Conservation (phyloP, 2,329 filamentous ascomycete species). For the Xylariomycetidae sp. region DNA sequence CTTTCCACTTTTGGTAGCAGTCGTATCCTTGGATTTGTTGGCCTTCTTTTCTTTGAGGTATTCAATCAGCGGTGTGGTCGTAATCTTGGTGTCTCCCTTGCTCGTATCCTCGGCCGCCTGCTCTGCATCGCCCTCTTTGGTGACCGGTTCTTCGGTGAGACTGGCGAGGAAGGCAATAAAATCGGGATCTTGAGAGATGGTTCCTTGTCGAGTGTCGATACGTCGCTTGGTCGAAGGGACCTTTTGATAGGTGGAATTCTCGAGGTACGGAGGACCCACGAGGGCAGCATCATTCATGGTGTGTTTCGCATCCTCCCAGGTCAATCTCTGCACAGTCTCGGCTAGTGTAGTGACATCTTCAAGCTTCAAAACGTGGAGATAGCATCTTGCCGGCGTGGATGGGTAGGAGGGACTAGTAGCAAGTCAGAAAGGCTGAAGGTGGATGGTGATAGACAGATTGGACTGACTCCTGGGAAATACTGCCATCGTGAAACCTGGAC, state of each 20-base stretch:
- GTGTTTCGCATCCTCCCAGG: conserved; percentile 79
- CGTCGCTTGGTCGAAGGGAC: conserved; percentile 70
- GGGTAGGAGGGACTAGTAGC: conserved; percentile 70
- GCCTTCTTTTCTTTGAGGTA: conserved; percentile 90
- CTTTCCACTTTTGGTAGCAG: conserved; percentile 51
- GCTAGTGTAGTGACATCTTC: conserved; percentile 64
- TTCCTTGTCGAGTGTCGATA: conserved; percentile 81
- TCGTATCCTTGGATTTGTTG: conserved; percentile 57
- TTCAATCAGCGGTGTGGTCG: conserved; percentile 84
- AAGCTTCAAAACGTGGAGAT: conserved; percentile 73
- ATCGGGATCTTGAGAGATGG: conserved; percentile 93
- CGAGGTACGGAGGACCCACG: conserved; percentile 72
- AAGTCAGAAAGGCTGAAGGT: background rate
- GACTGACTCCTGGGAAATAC: conserved; percentile 77
- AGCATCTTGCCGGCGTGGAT: conserved; percentile 74
- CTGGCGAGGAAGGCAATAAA: conserved; percentile 91
- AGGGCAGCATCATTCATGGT: conserved; percentile 68
- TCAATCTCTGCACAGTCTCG: conserved; percentile 61
- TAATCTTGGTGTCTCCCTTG: conserved; percentile 57
- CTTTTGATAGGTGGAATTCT: conserved; percentile 80
- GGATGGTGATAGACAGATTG: background rate
- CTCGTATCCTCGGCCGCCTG: conserved; percentile 42
- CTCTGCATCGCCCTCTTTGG: conserved; percentile 45
- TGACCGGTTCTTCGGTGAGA: conserved; percentile 62
- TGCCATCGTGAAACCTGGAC: conserved; percentile 62